phyloP scores from a whole-genome alignment of 2,329 filamentous ascomycete species.

The Neonectria sp. region DNA sequence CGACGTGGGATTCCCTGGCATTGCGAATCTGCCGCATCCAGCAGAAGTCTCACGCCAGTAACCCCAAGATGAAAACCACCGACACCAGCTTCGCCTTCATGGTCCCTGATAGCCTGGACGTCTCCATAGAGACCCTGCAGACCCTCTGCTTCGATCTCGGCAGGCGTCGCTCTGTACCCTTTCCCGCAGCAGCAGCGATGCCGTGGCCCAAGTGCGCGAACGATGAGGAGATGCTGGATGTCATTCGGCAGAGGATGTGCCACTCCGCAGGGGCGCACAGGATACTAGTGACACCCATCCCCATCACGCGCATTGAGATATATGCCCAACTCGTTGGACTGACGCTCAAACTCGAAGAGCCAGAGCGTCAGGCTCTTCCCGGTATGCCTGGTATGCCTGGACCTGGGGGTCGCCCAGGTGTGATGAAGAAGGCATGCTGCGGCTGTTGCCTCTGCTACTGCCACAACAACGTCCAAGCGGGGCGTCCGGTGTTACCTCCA shows the following conservation, averaged over 20 bases:
- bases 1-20: constrained; percentile 17
- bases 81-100: background rate
- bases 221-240: constrained; percentile 14
- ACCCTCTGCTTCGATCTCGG: constrained; percentile 4
- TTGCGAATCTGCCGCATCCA: constrained; percentile 12
- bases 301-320: background rate
- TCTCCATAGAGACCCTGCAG: constrained; percentile 9
- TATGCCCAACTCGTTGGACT: background rate
- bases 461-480: background rate
- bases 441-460: constrained; percentile 21
- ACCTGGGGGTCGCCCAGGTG: background rate
- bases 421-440: constrained; percentile 15
- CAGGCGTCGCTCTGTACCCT: background rate
- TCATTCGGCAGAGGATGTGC: constrained; percentile 12
- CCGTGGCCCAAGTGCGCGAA: constrained; percentile 3
- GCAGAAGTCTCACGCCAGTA: background rate
- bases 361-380: background rate
- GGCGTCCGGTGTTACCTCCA: background rate
- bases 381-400: background rate
- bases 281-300: background rate
- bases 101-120: background rate
- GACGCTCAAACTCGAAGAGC: background rate
- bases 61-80: background rate
- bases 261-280: background rate
- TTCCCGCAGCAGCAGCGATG: background rate